Base-by-base conservation (phyloP, 192 early-diverging fungal species). In the Coemansia sp. region DNA sequence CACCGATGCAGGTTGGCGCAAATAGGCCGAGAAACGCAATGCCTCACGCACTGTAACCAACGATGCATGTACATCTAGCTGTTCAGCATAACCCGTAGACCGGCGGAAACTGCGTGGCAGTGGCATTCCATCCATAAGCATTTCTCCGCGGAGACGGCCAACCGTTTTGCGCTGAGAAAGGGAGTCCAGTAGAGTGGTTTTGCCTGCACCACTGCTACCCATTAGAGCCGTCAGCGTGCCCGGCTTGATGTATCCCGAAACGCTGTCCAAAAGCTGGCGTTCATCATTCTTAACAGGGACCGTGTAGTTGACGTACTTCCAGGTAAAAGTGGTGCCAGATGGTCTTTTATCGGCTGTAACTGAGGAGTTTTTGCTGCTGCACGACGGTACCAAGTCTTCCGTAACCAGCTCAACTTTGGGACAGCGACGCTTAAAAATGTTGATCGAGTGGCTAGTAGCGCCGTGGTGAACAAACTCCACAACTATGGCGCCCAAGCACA, bases 221-320 rank as follows among this genome's bases (percentile, higher is more conserved):
- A 96, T 93, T 43, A 93, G 68, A 3, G 84, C 84, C 13, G 87
- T 89, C 75, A 93, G 78, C 14, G 83, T 78, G 53, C 88, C 88
- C 3, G 87, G 86, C 46, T 80, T 80, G 37, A 87, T 82, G 31
- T 82, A 86, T 26, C 88, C 86, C 35, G 60, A 65, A 5, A 88
- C 81, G 23, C 72, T 59, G 57, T 84, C 71, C 39, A 93, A 73
- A 10, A 93, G 67, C 56, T 89, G 86, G 50, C 82, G 79, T 40
- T 83, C 53, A 23, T 81, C 81, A 28, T 65, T 79, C 55, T 82
- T 84, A 55, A 78, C 71, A 9, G 86, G 85, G 2, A 90, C 88
- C 16, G 80, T 73, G 64, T 90, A 93, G 51, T 85, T 67, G 35
- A 91, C 56, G 43, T 84, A 63, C 47, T 83, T 65, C 87, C 86